These are phyloP conservation scores for Apophysomyces trapeziformis DNA, from an alignment of 371 early-diverging fungal genomes.

Conservation along the genomic window DNA sequence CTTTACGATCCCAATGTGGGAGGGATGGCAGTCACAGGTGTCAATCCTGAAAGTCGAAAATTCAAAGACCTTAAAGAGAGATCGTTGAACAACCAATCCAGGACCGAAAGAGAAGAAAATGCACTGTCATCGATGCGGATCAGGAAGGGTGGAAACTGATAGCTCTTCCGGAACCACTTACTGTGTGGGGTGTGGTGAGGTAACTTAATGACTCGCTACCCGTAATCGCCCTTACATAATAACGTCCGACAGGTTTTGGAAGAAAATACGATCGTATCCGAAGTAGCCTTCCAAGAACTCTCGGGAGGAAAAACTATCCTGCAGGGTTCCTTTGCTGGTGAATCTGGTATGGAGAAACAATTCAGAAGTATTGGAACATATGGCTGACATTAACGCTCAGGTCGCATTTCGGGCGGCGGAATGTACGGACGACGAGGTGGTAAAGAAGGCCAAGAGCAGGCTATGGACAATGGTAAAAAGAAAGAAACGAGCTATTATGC, in stretches of 20 bases:
- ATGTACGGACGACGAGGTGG: conserved; percentile 60
- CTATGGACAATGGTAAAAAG: conserved; percentile 60
- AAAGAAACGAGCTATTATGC: conserved; percentile 8
- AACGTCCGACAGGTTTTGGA: conserved; percentile 81
- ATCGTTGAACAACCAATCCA: too few species aligned
- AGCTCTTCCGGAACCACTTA: conserved; percentile 61
- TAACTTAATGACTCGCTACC: conserved; percentile 33
- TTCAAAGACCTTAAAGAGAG: too few species aligned
- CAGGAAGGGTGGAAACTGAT: conserved; percentile 43
- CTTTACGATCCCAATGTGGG: too few species aligned
- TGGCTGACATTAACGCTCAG: conserved; percentile 23
- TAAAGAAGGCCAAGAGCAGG: conserved; percentile 71
- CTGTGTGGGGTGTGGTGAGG: conserved; percentile 70
- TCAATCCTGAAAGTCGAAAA: too few species aligned
- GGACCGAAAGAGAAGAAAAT: conserved; percentile 16
- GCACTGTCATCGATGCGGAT: conserved; percentile 52
- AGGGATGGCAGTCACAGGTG: too few species aligned
- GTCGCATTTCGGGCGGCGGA: conserved; percentile 60
- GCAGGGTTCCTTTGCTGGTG: conserved; percentile 76
- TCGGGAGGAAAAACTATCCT: conserved; percentile 85
- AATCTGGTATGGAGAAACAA: conserved; percentile 35
- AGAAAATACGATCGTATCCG: conserved; percentile 94
- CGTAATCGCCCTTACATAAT: background rate
- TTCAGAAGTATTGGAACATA: background rate
- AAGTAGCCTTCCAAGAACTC: conserved; percentile 92